phyloP scores from a whole-genome alignment of 345 rosid genomes.

The Camelina hispida region DNA sequence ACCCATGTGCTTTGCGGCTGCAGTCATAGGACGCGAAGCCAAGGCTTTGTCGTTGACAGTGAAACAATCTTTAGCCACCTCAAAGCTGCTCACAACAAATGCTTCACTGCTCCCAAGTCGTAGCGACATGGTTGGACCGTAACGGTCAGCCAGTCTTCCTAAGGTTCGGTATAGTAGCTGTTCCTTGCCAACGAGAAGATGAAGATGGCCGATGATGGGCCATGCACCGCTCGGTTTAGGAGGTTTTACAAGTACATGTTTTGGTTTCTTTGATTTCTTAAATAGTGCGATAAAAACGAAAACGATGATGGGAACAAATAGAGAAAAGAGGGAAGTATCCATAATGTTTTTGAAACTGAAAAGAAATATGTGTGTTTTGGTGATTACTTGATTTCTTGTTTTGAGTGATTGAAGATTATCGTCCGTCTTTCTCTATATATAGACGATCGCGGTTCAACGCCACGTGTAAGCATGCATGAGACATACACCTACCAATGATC shows the following conservation, averaged over 20 bases:
- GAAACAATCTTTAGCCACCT: slow-evolving; percentile 64
- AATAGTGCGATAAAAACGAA: slow-evolving; percentile 12
- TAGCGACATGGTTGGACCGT: slow-evolving; percentile 57
- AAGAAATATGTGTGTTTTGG: slow-evolving; percentile 12
- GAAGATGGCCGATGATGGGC: slow-evolving; percentile 69
- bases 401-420: slow-evolving; percentile 11
- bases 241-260: slow-evolving; percentile 36
- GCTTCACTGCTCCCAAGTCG: slow-evolving; percentile 52
- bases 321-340: slow-evolving; percentile 20
- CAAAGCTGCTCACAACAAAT: slow-evolving; percentile 52
- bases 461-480: slow-evolving; percentile 4
- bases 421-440: background rate
- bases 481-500: background rate
- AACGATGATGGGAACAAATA: slow-evolving; percentile 9
- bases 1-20: slow-evolving; percentile 62
- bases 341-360: slow-evolving; percentile 1
- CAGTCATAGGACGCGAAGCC: slow-evolving; percentile 60
- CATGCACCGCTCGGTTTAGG: slow-evolving; percentile 54
- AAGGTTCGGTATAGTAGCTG: slow-evolving; percentile 51
- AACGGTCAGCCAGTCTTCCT: slow-evolving; percentile 52
- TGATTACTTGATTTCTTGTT: background rate
- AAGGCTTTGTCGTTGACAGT: slow-evolving; percentile 63
- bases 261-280: slow-evolving; percentile 27
- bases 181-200: slow-evolving; percentile 48
- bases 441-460: background rate